Evolutionary conservation across 345 rosid genomes (phyloP).

Genomic region (Mallotus nudiflorus): DNA sequence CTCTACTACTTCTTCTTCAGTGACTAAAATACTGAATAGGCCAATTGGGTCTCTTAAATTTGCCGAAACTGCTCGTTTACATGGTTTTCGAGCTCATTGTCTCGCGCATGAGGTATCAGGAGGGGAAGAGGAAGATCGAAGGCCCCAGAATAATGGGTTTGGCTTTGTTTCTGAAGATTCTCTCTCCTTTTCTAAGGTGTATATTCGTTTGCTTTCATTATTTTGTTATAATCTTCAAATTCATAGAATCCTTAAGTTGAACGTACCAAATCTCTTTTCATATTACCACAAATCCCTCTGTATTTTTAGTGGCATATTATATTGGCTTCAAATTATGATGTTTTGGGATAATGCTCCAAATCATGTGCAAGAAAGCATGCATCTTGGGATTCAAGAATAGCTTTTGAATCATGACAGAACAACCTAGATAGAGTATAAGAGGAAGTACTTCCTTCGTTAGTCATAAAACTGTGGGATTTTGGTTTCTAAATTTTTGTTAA

Average conservation of each 20-base stretch:
- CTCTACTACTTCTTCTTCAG: conserved; percentile 35
- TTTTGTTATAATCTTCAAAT: background rate
- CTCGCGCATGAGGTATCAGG: conserved; percentile 39
- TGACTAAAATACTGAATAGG: conserved; percentile 25
- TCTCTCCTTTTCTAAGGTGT: conserved; percentile 56
- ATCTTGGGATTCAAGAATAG: background rate
- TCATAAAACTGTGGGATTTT: no score
- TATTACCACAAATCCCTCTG: no score
- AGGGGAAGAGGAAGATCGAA: conserved; percentile 41
- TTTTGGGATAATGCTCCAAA: background rate
- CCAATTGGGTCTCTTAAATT: conserved; percentile 48
- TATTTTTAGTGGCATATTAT: background rate
- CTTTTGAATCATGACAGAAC: background rate
- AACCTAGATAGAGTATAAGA: background rate
- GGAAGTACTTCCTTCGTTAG: background rate
- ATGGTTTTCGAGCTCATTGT: conserved; percentile 45
- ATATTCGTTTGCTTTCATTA: background rate
- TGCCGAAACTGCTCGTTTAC: conserved; percentile 26
- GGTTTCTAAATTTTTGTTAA: background rate
- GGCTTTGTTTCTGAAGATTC: conserved; percentile 42
- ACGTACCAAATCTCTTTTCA: background rate
- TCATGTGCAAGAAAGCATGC: background rate
- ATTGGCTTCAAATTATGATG: background rate
- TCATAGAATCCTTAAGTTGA: background rate
- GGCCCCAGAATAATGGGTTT: conserved; percentile 35